Percentiles rank a stretch among this genome's conserved stretches.
Evolutionary conservation across 306 rosid species (phyloP).

Genomic region (Begonia masoniana): DNA sequence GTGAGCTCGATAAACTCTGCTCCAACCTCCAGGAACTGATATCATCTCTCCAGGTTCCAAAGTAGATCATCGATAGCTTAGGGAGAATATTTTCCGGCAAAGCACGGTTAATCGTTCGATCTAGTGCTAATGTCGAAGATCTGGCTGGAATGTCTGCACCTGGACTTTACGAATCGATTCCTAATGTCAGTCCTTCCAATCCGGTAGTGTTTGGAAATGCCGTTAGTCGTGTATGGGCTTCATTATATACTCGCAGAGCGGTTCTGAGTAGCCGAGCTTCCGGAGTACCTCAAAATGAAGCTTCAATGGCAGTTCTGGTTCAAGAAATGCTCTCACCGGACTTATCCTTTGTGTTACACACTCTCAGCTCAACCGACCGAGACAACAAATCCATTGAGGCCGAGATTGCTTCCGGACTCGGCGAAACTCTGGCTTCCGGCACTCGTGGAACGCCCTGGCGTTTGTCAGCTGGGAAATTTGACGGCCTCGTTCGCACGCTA

Average conservation of each 20-base stretch:
- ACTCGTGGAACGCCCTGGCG: constrained; percentile 96
- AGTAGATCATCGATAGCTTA: constrained; percentile 45
- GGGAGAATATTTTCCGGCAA: constrained; percentile 52
- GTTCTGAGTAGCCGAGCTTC: constrained; percentile 76
- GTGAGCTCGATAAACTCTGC: constrained; percentile 61
- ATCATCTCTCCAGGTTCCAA: constrained; percentile 49
- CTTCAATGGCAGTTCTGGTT: constrained; percentile 82
- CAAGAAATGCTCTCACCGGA: constrained; percentile 98
- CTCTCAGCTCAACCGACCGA: constrained; percentile 54
- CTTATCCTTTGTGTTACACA: constrained; percentile 82
- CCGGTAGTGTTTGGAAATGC: constrained; percentile 56
- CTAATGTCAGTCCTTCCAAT: constrained; percentile 75
- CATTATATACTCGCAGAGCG: constrained; percentile 81
- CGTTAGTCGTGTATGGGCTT: constrained; percentile 78
- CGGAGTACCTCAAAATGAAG: constrained; percentile 72
- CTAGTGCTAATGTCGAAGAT: constrained; percentile 95
- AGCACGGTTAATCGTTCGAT: constrained; percentile 70
- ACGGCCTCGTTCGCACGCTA: constrained; percentile 53
- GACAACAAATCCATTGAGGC: constrained; percentile 72
- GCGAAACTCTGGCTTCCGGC: constrained; percentile 96
- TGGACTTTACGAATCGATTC: constrained; percentile 89
- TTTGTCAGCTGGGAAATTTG: constrained; percentile 66
- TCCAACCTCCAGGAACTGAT: constrained; percentile 65
- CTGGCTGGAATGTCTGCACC: constrained; percentile 98
- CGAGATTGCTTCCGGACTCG: constrained; percentile 90